These are phyloP conservation scores for Scheffersomyces quercinus DNA, from an alignment of 1,139 yeast species.

Conservation along the genomic window DNA sequence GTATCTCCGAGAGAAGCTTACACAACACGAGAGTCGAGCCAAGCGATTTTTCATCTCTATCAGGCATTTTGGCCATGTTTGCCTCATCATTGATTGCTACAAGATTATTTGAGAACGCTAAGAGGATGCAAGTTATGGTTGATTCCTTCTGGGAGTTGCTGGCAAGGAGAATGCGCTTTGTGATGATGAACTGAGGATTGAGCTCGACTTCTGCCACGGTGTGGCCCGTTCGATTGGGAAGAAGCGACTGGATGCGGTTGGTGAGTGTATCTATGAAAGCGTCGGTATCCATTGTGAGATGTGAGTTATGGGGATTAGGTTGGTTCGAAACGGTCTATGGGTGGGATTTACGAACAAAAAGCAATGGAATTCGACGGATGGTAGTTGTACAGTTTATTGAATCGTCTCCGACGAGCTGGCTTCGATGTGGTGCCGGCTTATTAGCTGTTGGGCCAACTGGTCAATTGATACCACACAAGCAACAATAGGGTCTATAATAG, in stretches of 20 bases:
- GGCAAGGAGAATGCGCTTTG: conserved; percentile 31
- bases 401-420: too few species aligned
- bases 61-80: conserved; percentile 23
- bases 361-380: too few species aligned
- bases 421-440: too few species aligned
- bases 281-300: background rate
- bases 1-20: conserved; percentile 31
- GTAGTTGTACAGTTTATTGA: too few species aligned
- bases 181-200: conserved; percentile 39
- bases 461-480: too few species aligned
- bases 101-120: conserved; percentile 25
- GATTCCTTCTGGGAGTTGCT: conserved; percentile 16
- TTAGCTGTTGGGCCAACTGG: too few species aligned
- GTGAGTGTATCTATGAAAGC: conserved; percentile 14
- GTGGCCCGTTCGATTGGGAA: conserved; percentile 43
- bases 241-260: conserved; percentile 33
- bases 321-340: too few species aligned
- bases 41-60: conserved; percentile 34
- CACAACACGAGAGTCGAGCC: conserved; percentile 36
- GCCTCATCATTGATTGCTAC: conserved; percentile 32
- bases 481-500: too few species aligned
- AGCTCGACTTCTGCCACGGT: conserved; percentile 45
- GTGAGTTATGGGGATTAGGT: too few species aligned
- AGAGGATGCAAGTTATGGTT: conserved; percentile 23
- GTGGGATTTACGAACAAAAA: too few species aligned